Percentiles rank a stretch among this genome's conserved stretches.
Evolutionary conservation across 495 filamentous ascomycete genomes (phyloP).

Genomic region (Aspergillus cavernicola): DNA sequence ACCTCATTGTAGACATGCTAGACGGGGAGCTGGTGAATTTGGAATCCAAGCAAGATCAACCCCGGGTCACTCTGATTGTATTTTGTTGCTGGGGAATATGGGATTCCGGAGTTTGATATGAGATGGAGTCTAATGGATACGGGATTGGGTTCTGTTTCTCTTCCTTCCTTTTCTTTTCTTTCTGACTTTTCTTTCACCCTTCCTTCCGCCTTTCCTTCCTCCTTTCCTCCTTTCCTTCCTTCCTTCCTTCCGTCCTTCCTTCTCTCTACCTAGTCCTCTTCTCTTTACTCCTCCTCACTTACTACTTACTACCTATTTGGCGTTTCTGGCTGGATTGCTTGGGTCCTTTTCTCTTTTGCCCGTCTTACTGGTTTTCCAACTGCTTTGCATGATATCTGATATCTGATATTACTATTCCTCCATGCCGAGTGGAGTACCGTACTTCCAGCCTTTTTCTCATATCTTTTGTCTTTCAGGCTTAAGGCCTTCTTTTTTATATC

Average conservation of each 20-base stretch:
- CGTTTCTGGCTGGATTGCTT: constrained; percentile 1
- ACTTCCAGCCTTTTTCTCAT: not conserved
- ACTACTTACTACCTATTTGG: not conserved
- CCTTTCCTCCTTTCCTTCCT: constrained; percentile 11
- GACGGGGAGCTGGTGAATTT: constrained; percentile 15
- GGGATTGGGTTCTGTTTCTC: constrained; percentile 10
- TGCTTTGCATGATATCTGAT: constrained; percentile 8
- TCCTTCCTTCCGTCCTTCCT: constrained; percentile 8
- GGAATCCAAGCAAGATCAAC: constrained; percentile 1
- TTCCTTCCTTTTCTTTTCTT: not conserved
- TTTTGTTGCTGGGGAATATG: constrained; percentile 15
- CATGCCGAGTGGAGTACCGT: not conserved
- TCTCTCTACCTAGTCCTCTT: constrained; percentile 3
- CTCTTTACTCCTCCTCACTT: not conserved
- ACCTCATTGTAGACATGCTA: constrained; percentile 14
- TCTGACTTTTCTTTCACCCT: not conserved
- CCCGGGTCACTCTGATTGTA: constrained; percentile 6
- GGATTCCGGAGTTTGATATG: constrained; percentile 20
- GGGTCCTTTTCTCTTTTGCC: not conserved
- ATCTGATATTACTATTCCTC: too few relatives aligned
- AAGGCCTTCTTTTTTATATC: not conserved
- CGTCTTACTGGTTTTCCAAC: not conserved
- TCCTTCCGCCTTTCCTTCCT: not conserved
- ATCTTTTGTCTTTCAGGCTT: not conserved
- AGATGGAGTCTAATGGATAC: constrained; percentile 15